Percentiles rank a stretch among this genome's conserved stretches.
Conservation (phyloP, 140 eudicot species). For the Stevia rebaudiana region DNA sequence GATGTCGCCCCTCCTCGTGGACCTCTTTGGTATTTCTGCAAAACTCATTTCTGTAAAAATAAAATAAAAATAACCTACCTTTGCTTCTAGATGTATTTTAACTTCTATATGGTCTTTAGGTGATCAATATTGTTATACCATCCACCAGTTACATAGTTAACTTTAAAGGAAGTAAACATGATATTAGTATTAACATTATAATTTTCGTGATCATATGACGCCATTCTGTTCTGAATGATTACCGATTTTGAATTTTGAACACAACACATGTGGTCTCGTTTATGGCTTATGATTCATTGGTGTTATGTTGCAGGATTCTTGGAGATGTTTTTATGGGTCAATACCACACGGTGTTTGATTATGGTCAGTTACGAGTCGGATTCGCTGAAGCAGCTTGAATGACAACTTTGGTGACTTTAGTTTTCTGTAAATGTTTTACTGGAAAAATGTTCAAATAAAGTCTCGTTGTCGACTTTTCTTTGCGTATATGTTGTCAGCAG, state of each 20-base stretch:
- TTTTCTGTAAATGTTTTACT: conserved; percentile 15
- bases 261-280: neutral
- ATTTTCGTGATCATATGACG: too few species aligned
- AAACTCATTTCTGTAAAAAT: neutral
- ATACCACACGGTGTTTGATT: conserved; percentile 80
- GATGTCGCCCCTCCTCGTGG: conserved; percentile 87
- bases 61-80: too few species aligned
- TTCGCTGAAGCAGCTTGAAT: conserved; percentile 65
- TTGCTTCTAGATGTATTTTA: too few species aligned
- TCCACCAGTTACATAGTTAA: too few species aligned
- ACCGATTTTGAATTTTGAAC: neutral
- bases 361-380: conserved; percentile 55
- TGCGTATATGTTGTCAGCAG: neutral
- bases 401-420: neutral
- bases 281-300: neutral
- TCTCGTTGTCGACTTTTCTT: neutral
- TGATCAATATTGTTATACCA: too few species aligned
- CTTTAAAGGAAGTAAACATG: neutral
- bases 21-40: conserved; percentile 64
- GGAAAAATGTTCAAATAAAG: conserved; percentile 8
- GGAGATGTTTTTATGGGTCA: conserved; percentile 90
- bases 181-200: neutral
- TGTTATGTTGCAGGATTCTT: conserved; percentile 53
- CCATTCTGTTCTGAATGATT: neutral
- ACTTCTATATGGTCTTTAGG: too few species aligned